Base-by-base conservation (phyloP, 176 grass and related monocot genomes). In the Oryza punctata region DNA sequence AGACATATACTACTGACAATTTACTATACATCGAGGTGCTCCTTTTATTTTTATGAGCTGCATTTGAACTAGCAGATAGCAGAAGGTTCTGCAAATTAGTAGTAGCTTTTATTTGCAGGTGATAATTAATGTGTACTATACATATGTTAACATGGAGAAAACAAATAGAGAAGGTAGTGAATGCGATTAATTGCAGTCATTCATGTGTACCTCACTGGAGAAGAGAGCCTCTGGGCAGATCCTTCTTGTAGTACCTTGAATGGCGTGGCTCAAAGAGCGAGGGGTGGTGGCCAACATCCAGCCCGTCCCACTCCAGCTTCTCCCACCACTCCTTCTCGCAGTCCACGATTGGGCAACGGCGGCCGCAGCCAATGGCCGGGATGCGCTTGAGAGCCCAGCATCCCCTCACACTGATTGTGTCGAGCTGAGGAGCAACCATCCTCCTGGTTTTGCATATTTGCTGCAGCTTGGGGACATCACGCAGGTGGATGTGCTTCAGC, bases 251-350 rank as follows among this genome's bases (percentile, higher is more conserved):
- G 3, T 75, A 57, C 0, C 4, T 0, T 0, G 60, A 24, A n/a
- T 68, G 72, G 8, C 2, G 3, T 0, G 0, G 21, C 29, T 11
- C 0, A 2, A 9, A 84, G 63, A 67, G 27, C 7, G 19, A 65
- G 0, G 5, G 30, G 5, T 75, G 0, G 0, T 83, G 81, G 27
- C 19, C 12, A 6, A 8, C 19, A 0, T 65, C 0, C 59, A 0
- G 0, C 12, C 60, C 70, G 0, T 83, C 81, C 80, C 81, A 83
- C 21, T 75, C n/a, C 1, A 83, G 43, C 5, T 40, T 54, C 0
- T 66, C 43, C 81, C 81, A 83, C 60, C 70, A 67, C 2, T 83
- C 71, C 61, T 83, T 38, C 81, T 83, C 71, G 1, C 81, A 84
- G 71, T 84, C 44, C 5, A 84, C 72, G 0, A 16, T 0, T 0